phyloP scores from a whole-genome alignment of 2,329 filamentous ascomycete species.

The Fusarium agapanthi region DNA sequence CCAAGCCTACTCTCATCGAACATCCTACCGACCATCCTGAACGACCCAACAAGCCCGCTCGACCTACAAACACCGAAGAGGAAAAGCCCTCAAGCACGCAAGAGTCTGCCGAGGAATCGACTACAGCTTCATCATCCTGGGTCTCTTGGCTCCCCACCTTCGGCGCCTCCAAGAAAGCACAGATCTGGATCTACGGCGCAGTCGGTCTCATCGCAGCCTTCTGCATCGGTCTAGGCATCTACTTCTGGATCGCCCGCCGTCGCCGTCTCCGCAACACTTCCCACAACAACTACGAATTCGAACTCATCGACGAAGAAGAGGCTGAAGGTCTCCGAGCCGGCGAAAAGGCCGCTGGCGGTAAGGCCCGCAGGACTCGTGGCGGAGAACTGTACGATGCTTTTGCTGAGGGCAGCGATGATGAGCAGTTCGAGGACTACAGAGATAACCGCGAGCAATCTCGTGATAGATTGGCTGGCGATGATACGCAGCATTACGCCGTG shows the following conservation, averaged over 20 bases:
- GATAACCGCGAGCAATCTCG: constrained; percentile 52
- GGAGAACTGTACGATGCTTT: constrained; percentile 98
- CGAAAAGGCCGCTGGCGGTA: constrained; percentile 57
- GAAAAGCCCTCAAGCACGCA: constrained; percentile 44
- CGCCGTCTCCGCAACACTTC: constrained; percentile 78
- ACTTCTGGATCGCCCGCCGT: constrained; percentile 81
- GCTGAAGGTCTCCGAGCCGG: constrained; percentile 61
- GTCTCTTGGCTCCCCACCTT: constrained; percentile 92
- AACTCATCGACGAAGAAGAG: constrained; percentile 87
- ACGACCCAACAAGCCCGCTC: constrained; percentile 63
- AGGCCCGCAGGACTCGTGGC: constrained; percentile 67
- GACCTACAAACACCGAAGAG: constrained; percentile 47
- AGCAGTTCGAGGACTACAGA: constrained; percentile 56
- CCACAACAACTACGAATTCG: constrained; percentile 91
- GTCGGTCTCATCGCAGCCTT: constrained; percentile 86
- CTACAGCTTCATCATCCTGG: constrained; percentile 72
- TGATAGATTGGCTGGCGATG: constrained; percentile 45
- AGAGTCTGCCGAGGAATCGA: constrained; percentile 49
- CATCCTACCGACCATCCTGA: constrained; percentile 71
- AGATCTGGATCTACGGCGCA: constrained; percentile 92
- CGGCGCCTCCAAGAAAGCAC: constrained; percentile 84
- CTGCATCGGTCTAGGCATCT: constrained; percentile 80
- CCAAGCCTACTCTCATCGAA: constrained; percentile 54
- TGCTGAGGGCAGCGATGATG: constrained; percentile 83
- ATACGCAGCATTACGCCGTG: constrained; percentile 59